phyloP scores from a whole-genome alignment of 371 early-diverging fungal genomes.

The Nosema bombycis region DNA sequence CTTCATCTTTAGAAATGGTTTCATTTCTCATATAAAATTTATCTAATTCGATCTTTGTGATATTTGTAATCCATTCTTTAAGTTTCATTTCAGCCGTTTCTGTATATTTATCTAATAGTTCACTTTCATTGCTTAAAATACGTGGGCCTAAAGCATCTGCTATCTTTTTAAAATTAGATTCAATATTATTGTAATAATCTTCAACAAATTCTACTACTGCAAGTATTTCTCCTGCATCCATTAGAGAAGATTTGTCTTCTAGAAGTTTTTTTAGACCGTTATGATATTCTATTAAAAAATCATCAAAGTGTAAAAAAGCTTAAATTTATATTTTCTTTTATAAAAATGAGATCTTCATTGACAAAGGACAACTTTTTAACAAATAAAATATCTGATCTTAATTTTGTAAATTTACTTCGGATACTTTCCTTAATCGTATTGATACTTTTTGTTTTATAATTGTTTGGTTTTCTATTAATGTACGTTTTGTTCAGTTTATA shows the following conservation, averaged over 20 bases:
- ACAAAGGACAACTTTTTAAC: constrained; percentile 47
- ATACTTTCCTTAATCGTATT: constrained; percentile 36
- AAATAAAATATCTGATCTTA: constrained; percentile 29
- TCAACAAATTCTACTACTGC: constrained; percentile 51
- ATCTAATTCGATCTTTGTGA: constrained; percentile 59
- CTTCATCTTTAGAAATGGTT: constrained; percentile 60
- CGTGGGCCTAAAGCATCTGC: constrained; percentile 41
- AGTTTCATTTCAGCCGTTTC: constrained; percentile 58
- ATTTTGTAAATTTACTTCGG: constrained; percentile 41
- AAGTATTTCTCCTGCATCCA: constrained; percentile 60
- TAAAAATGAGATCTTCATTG: constrained; percentile 23
- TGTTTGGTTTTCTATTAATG: constrained; percentile 39
- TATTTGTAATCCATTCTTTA: constrained; percentile 61
- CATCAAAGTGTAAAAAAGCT: constrained; percentile 50
- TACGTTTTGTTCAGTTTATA: constrained; percentile 47
- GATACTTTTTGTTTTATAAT: constrained; percentile 34
- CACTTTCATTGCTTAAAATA: constrained; percentile 53
- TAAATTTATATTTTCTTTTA: constrained; percentile 35
- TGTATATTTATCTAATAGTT: constrained; percentile 61
- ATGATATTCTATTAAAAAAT: constrained; percentile 51
- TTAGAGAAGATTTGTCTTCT: constrained; percentile 21
- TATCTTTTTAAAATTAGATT: constrained; percentile 45
- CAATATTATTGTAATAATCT: constrained; percentile 46
- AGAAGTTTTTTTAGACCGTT: constrained; percentile 39
- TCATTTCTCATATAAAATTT: constrained; percentile 58